Percentiles rank a stretch among this genome's conserved stretches.
Conservation (phyloP, 1,284 basidiomycete genomes). For the Athelia sp. region DNA sequence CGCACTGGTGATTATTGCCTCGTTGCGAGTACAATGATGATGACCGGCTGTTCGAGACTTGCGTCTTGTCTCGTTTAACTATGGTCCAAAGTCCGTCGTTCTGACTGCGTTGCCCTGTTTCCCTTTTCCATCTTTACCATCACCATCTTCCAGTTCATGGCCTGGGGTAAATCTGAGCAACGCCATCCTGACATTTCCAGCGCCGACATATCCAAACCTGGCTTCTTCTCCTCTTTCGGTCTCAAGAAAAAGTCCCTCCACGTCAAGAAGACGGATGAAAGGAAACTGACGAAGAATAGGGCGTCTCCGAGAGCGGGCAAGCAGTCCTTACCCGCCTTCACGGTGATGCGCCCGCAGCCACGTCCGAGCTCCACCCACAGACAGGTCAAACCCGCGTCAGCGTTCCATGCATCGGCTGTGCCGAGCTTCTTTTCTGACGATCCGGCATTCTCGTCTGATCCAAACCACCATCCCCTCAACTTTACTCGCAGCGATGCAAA, state of each 20-base stretch:
- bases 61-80: no score
- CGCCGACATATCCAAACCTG: neutral
- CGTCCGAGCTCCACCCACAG: slow-evolving; percentile 6
- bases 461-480: slow-evolving; percentile 40
- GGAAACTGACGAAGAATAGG: no score
- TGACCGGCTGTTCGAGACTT: no score
- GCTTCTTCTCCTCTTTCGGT: neutral
- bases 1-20: no score
- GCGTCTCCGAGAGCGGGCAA: no score
- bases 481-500: slow-evolving; percentile 10
- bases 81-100: no score
- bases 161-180: neutral
- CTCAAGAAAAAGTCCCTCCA: neutral
- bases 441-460: slow-evolving; percentile 54
- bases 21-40: no score
- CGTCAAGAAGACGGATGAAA: no score
- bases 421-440: slow-evolving; percentile 25
- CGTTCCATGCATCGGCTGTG: neutral
- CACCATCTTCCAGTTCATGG: neutral
- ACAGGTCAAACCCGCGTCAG: neutral
- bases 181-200: neutral
- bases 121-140: no score
- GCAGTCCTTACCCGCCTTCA: slow-evolving; percentile 14
- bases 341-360: slow-evolving; percentile 5
- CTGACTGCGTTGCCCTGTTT: no score